phyloP scores from a whole-genome alignment of 305 asterid genomes.

The Solanum hybrid region DNA sequence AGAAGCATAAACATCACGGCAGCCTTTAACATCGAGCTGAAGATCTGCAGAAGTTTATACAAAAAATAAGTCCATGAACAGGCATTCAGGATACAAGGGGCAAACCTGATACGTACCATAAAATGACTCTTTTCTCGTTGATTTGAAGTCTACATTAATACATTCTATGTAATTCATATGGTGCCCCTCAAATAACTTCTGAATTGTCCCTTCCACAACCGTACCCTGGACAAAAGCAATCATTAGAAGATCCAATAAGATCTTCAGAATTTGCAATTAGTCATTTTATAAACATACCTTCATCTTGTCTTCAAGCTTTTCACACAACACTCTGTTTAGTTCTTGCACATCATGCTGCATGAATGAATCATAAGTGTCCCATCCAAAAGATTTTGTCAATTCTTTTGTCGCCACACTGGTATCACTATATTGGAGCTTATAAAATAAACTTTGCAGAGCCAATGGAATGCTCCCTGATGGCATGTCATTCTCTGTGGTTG shows the following conservation, averaged over 20 bases:
- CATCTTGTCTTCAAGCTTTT: constrained; percentile 94
- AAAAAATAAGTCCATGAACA: constrained; percentile 8
- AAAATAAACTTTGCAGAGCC: constrained; percentile 85
- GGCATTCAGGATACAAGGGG: background rate
- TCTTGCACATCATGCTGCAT: constrained; percentile 97
- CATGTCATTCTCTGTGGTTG: constrained; percentile 89
- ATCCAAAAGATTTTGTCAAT: constrained; percentile 87
- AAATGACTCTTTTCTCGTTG: constrained; percentile 59
- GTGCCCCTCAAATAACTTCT: constrained; percentile 92
- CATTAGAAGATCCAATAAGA: background rate
- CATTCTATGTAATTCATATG: constrained; percentile 84
- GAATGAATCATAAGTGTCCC: constrained; percentile 91
- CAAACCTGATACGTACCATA: constrained; percentile 33
- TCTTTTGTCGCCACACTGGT: constrained; percentile 90
- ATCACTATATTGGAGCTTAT: constrained; percentile 81
- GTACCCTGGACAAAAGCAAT: constrained; percentile 53
- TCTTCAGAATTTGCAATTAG: background rate
- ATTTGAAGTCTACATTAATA: constrained; percentile 64
- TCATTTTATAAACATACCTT: constrained; percentile 34
- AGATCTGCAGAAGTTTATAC: constrained; percentile 47
- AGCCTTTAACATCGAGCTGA: constrained; percentile 95
- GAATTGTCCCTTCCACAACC: constrained; percentile 91
- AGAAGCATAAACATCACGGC: constrained; percentile 88
- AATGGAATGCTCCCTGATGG: constrained; percentile 91
- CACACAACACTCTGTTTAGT: constrained; percentile 76